Percentiles rank a stretch among this genome's conserved stretches.
Conservation (phyloP, 2,329 filamentous ascomycete species). For the Claviceps spartinae region DNA sequence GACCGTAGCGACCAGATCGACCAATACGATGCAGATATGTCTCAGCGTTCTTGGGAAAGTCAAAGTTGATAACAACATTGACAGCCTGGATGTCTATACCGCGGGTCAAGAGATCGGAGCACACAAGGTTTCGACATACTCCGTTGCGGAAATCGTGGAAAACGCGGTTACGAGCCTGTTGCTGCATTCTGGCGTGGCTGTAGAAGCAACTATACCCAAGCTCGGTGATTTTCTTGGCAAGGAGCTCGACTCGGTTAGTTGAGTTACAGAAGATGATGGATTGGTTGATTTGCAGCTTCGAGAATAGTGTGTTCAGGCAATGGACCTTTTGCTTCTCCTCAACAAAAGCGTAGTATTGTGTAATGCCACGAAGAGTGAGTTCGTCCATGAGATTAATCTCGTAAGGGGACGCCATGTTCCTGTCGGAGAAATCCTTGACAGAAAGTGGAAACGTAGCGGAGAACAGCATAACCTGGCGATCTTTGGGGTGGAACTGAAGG, state of each 20-base stretch:
- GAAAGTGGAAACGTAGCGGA: slow-evolving; percentile 95
- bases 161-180: slow-evolving; percentile 91
- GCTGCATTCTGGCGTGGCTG: slow-evolving; percentile 95
- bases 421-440: slow-evolving; percentile 95
- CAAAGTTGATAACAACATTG: slow-evolving; percentile 99
- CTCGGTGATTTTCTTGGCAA: slow-evolving; percentile 98
- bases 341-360: slow-evolving; percentile 97
- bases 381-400: slow-evolving; percentile 99
- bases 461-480: slow-evolving; percentile 98
- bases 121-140: slow-evolving; percentile 94
- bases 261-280: slow-evolving; percentile 99
- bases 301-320: slow-evolving; percentile 96
- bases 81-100: slow-evolving; percentile 99
- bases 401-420: slow-evolving; percentile 91
- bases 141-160: slow-evolving; percentile 99
- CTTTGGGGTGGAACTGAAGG: slow-evolving; percentile 87
- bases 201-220: slow-evolving; percentile 99
- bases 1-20: slow-evolving; percentile 91
- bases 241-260: slow-evolving; percentile 90
- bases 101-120: slow-evolving; percentile 91
- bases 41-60: slow-evolving; percentile 98
- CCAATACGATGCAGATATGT: slow-evolving; percentile 98
- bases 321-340: slow-evolving; percentile 99
- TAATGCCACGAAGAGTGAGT: slow-evolving; percentile 92
- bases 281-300: slow-evolving; percentile 98